A percentile compares a stretch with the other conserved stretches of the same genome.
These are phyloP conservation scores for Syzygium malaccense DNA, from an alignment of 441 rosid genomes.

Conservation along the genomic window DNA sequence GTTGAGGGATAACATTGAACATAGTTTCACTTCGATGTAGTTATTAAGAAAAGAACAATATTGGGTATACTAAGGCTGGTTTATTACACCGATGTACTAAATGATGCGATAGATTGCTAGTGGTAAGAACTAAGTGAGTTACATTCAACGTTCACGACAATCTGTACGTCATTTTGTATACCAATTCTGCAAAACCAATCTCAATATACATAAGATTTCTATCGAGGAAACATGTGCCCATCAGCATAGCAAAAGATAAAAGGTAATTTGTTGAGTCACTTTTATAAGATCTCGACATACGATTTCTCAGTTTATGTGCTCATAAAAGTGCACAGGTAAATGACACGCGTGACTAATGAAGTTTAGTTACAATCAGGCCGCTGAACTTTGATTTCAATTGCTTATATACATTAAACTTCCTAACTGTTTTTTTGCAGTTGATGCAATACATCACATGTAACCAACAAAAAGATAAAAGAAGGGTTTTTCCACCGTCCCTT, in stretches of 20 bases:
- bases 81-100: background rate
- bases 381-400: background rate
- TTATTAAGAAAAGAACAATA: background rate
- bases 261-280: background rate
- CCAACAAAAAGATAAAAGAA: background rate
- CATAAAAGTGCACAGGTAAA: background rate
- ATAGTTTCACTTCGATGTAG: background rate
- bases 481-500: background rate
- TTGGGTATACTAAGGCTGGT: accelerated
- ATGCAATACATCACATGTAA: background rate
- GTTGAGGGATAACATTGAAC: no score
- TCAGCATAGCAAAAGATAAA: background rate
- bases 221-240: accelerated
- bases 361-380: no score
- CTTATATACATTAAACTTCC: background rate
- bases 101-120: background rate
- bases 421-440: background rate
- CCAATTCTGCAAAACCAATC: background rate
- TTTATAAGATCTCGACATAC: background rate
- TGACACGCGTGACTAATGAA: background rate
- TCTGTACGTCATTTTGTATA: background rate
- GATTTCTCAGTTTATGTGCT: background rate
- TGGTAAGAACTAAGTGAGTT: background rate
- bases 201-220: background rate
- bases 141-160: background rate